Percentiles rank a stretch among this genome's conserved stretches.
phyloP scores from a whole-genome alignment of 176 grass and related monocot species.

The Echinochloa phyllopogon region DNA sequence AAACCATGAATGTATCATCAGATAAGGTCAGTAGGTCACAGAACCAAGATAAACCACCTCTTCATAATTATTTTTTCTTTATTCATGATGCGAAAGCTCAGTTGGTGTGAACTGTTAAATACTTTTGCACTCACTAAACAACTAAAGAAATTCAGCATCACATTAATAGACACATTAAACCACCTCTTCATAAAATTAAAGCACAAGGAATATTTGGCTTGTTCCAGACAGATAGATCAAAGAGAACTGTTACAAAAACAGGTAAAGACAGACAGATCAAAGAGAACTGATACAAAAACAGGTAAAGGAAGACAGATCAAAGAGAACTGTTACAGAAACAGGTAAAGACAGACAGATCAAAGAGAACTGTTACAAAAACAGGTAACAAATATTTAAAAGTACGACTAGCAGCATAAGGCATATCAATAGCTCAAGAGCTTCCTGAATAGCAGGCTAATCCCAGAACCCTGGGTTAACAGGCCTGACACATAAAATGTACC shows the following conservation, averaged over 20 bases:
- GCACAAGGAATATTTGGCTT: not conserved
- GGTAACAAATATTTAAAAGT: not conserved
- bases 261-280: not conserved
- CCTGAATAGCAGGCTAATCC: not conserved
- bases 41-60: not conserved
- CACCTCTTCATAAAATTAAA: not conserved
- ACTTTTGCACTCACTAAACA: not conserved
- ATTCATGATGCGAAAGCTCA: not conserved
- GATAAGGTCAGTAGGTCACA: not conserved
- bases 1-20: not conserved
- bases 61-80: not conserved
- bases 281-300: not conserved
- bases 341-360: not conserved
- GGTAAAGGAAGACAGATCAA: not conserved
- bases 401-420: not conserved
- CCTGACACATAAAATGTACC: not conserved
- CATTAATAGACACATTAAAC: not conserved
- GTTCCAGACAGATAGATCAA: not conserved
- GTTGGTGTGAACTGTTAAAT: slow-evolving; percentile 2
- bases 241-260: not conserved
- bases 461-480: not conserved
- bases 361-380: not conserved
- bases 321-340: not conserved
- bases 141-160: not conserved
- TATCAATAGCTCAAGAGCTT: not conserved